Percentiles rank a stretch among this genome's conserved stretches.
Conservation (phyloP, 495 filamentous ascomycete genomes). For the Neurospora sp. region DNA sequence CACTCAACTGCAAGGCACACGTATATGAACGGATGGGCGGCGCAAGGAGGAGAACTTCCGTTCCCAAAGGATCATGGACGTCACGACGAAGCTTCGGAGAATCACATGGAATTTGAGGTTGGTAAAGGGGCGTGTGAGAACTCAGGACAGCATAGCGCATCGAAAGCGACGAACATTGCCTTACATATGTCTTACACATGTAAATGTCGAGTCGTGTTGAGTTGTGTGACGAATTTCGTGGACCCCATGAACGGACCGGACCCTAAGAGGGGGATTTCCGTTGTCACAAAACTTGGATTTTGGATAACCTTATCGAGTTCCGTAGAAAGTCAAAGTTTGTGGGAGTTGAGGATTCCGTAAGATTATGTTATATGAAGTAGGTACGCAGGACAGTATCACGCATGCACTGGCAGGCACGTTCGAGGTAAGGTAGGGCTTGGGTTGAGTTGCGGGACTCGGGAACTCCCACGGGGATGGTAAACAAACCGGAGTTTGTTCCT, state of each 20-base stretch:
- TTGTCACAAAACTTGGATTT: neutral
- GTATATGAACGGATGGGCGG: neutral
- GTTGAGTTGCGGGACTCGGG: neutral
- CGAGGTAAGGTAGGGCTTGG: neutral
- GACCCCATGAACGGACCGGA: too few relatives aligned
- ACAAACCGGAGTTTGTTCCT: neutral
- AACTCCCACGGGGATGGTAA: neutral
- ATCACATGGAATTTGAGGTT: neutral
- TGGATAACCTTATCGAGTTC: neutral
- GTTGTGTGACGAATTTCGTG: neutral
- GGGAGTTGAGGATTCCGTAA: neutral
- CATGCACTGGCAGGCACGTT: neutral
- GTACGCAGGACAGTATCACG: neutral
- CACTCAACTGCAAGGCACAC: neutral
- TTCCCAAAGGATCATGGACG: neutral
- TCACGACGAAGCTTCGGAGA: neutral
- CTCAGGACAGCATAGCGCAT: neutral
- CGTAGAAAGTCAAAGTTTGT: neutral
- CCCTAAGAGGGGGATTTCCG: neutral
- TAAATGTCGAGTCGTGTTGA: neutral
- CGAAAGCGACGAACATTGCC: neutral
- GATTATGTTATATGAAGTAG: neutral
- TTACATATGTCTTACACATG: neutral
- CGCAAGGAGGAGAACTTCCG: neutral
- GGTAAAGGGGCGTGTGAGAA: too few relatives aligned